These are phyloP conservation scores for Tarenaya hassleriana DNA, from an alignment of 345 rosid genomes.

Conservation along the genomic window DNA sequence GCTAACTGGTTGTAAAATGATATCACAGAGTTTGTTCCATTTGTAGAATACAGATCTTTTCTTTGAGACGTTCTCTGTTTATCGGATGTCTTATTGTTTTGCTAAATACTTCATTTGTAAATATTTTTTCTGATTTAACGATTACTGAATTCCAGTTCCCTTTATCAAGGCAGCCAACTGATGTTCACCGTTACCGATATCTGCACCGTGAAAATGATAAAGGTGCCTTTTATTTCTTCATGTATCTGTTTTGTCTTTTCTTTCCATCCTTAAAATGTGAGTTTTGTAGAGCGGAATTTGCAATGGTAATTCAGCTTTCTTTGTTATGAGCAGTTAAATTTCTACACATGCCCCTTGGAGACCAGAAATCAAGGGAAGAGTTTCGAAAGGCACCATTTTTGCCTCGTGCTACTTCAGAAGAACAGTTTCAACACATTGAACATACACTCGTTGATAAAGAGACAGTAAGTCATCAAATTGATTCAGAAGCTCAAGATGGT, in stretches of 20 bases:
- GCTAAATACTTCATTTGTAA: conserved; percentile 1
- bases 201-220: conserved; percentile 33
- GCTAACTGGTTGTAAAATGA: conserved; percentile 5
- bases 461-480: conserved; percentile 25
- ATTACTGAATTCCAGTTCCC: conserved; percentile 35
- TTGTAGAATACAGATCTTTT: no score
- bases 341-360: conserved; percentile 22
- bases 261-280: conserved; percentile 9
- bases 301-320: conserved; percentile 19
- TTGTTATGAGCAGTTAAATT: conserved; percentile 31
- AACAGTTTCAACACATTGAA: conserved; percentile 38
- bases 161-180: conserved; percentile 26
- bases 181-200: conserved; percentile 29
- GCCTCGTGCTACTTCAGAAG: conserved; percentile 37
- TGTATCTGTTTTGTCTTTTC: not conserved
- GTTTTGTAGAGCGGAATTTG: conserved; percentile 1
- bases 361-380: conserved; percentile 28
- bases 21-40: not conserved
- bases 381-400: conserved; percentile 31
- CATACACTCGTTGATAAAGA: conserved; percentile 28
- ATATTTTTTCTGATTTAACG: conserved; percentile 14
- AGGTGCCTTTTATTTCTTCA: conserved; percentile 36
- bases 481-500: conserved; percentile 34
- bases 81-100: conserved; percentile 9
- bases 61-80: no score